Evolutionary conservation across 345 rosid genomes (phyloP).

Genomic region (Pelargonium nanum): DNA sequence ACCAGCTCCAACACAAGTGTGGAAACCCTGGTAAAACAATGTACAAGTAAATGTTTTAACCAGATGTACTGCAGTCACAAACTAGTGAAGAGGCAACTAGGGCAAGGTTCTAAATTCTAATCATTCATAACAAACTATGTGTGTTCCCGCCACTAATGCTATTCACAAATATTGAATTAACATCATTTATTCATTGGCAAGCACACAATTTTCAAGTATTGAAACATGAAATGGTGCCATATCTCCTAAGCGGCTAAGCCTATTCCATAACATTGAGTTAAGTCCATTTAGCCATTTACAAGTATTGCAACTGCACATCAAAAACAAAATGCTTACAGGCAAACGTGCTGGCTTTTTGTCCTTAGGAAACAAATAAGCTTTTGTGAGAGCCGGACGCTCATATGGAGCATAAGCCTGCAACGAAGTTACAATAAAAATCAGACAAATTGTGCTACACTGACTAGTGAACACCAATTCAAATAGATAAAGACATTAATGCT

Average conservation of each 20-base stretch:
- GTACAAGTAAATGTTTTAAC: not conserved
- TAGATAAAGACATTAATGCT: not conserved
- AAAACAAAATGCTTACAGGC: conserved; percentile 46
- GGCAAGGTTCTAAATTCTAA: too few species aligned
- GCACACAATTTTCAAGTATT: too few species aligned
- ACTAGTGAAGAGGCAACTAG: not conserved
- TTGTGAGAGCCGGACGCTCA: conserved; percentile 94
- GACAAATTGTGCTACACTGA: not conserved
- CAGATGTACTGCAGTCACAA: not conserved
- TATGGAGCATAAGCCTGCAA: conserved; percentile 80
- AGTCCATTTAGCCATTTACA: not conserved
- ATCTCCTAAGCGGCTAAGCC: not conserved
- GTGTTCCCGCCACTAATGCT: too few species aligned
- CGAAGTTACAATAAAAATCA: not conserved
- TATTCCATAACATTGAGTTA: not conserved
- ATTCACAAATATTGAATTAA: too few species aligned
- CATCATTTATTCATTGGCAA: too few species aligned
- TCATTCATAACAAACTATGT: too few species aligned
- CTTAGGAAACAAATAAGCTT: conserved; percentile 79
- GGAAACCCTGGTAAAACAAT: conserved; percentile 57
- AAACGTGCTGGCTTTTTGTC: conserved; percentile 90
- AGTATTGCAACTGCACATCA: conserved; percentile 1
- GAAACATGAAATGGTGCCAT: not conserved
- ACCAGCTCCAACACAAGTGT: conserved; percentile 95
- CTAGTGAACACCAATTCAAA: not conserved